Evolutionary conservation across 148 eudicot species (phyloP), one percentile per base, ranked within the genome.

Genomic region (Pharnaceum exiguum): DNA sequence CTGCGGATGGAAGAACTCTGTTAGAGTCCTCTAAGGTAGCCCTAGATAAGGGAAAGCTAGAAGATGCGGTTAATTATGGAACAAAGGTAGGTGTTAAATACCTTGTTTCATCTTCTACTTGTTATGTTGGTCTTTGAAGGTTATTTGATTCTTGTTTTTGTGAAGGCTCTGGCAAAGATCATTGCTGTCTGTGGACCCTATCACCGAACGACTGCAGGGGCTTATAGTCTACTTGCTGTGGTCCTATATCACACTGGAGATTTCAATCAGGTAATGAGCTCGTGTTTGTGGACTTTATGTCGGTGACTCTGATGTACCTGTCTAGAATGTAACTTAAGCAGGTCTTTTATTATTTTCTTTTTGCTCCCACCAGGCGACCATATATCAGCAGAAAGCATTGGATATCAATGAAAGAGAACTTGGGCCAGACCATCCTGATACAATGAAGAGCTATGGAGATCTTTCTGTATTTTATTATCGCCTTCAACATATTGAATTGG

Each of bases 391-490:
- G 17, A 88, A 89, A 79, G 96, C 99, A 38, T 74, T 94, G 78
- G 96, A 89, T 82, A 94, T 94, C 45, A 94, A 94, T 59, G 99
- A 94, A 70, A 83, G 95, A 71, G 99, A 89, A 74, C 95, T 94
- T 16, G 99, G 99, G 54, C 90, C 91, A 72, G 99, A 94, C 71
- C 99, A 94, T 80, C 99, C 99, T 7, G 99, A 94, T 60, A 94
- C 99, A 29, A 84, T 86, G 90, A 94, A 94, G 72, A 86, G 99
- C 74, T 94, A 94, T 25, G 99, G 99, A 43, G 99, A 94, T 86
- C 99, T 94, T 62, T 94, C 99, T 4, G 99, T 94, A 38, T 94
- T 94, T 31, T 94, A 94, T 59, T 94, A 94, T 65, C 99, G 99
- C 64, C 87, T 94, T 37, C 99, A 94, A 65, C 96, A 94, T 77